A percentile compares a stretch with the other conserved stretches of the same genome.
These are phyloP conservation scores for Heliamphora pulchella DNA, from an alignment of 179 eudicot genomes.

Conservation along the genomic window DNA sequence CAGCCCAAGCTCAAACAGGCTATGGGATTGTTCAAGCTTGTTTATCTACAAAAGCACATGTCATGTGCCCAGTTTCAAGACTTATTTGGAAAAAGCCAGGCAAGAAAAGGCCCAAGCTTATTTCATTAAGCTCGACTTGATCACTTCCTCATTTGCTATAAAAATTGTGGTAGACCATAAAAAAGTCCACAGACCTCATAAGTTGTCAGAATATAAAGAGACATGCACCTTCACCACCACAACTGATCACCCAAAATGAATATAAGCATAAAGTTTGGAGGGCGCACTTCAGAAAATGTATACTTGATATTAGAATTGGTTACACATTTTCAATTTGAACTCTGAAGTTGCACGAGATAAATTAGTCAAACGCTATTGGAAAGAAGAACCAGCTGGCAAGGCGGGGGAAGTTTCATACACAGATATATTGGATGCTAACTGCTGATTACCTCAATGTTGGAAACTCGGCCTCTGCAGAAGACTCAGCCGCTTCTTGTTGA, in stretches of 20 bases:
- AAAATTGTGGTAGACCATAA: not conserved
- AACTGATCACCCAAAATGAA: not conserved
- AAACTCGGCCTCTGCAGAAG: conserved; percentile 74
- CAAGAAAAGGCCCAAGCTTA: not conserved
- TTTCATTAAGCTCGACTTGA: not conserved
- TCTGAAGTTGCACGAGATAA: not conserved
- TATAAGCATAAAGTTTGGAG: not conserved
- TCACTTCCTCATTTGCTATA: not conserved
- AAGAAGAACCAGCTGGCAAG: no score
- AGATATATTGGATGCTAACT: not conserved
- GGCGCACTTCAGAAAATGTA: not conserved
- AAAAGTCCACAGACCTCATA: not conserved
- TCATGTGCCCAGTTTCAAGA: not conserved
- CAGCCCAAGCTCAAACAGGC: not conserved
- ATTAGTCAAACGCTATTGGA: not conserved
- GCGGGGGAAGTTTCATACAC: no score
- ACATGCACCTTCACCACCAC: not conserved
- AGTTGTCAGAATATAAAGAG: not conserved
- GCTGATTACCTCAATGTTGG: conserved; percentile 70
- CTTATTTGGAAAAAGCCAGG: not conserved
- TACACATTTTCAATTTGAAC: not conserved
- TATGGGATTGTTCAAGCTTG: not conserved
- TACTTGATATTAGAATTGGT: not conserved
- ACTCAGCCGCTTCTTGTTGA: conserved; percentile 44
- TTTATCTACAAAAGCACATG: not conserved